Conservation (phyloP, 352 stramenopile species). For the Globisporangium echinulatum region DNA sequence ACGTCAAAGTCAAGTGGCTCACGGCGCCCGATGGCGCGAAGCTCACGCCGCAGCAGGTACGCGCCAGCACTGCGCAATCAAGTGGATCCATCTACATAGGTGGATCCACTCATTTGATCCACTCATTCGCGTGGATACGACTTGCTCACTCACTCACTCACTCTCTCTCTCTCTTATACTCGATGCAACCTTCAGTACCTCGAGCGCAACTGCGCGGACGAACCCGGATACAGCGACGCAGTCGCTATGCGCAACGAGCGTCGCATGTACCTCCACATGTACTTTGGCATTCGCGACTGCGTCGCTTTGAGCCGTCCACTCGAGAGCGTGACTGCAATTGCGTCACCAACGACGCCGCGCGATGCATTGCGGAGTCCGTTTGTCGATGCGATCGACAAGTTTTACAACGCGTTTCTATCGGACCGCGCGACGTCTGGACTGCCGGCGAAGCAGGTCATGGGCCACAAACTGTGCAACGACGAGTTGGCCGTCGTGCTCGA, state of each 20-base stretch:
- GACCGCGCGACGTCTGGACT: constrained; percentile 19
- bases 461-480: constrained; percentile 22
- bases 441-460: constrained; percentile 40
- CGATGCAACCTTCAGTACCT: constrained; percentile 34
- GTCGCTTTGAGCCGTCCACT: constrained; percentile 42
- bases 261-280: constrained; percentile 53
- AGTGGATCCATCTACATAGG: too few species aligned
- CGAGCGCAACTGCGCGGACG: constrained; percentile 31
- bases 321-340: constrained; percentile 20
- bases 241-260: constrained; percentile 40
- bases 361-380: constrained; percentile 44
- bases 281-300: constrained; percentile 37
- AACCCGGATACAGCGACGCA: constrained; percentile 49
- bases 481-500: constrained; percentile 38
- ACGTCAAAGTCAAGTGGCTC: constrained; percentile 73
- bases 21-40: constrained; percentile 30
- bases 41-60: constrained; percentile 23
- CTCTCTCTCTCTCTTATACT: background rate
- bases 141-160: too few species aligned
- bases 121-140: too few species aligned
- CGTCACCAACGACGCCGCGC: constrained; percentile 10
- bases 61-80: background rate
- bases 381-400: constrained; percentile 41
- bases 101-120: too few species aligned
- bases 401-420: constrained; percentile 41